A percentile compares a stretch with the other conserved stretches of the same genome.
phyloP scores from a whole-genome alignment of 2,329 filamentous ascomycete species.

The Diatrype stigma region DNA sequence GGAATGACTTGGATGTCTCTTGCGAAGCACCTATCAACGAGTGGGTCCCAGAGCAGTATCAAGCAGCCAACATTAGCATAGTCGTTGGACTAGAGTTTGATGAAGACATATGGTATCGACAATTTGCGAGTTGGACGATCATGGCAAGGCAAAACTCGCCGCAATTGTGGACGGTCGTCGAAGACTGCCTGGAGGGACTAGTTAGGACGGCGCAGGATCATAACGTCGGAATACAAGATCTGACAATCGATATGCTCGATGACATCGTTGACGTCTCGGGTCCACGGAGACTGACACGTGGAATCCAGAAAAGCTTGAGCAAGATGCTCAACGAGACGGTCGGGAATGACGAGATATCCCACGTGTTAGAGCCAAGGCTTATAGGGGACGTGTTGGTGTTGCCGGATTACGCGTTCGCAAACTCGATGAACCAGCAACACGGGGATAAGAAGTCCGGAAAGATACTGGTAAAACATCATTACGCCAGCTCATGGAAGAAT shows the following conservation, averaged over 20 bases:
- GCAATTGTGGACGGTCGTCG: constrained; percentile 23
- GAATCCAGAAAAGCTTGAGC: constrained; percentile 22
- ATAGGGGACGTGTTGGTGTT: constrained; percentile 20
- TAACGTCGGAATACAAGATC: constrained; percentile 11
- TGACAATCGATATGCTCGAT: constrained; percentile 19
- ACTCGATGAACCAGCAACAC: constrained; percentile 5
- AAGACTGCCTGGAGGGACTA: constrained; percentile 23
- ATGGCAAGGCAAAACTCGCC: constrained; percentile 20
- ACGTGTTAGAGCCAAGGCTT: constrained; percentile 21
- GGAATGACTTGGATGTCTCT: constrained; percentile 36
- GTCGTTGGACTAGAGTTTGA: constrained; percentile 38
- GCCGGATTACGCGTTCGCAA: constrained; percentile 6
- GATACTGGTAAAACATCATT: constrained; percentile 3
- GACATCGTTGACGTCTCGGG: constrained; percentile 28
- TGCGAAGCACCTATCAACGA: constrained; percentile 28
- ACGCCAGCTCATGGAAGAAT: constrained; percentile 7
- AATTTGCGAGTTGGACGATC: constrained; percentile 29
- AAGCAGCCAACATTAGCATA: constrained; percentile 19
- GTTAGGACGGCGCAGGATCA: constrained; percentile 8
- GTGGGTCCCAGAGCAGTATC: constrained; percentile 33
- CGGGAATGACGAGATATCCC: constrained; percentile 13
- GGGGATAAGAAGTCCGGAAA: constrained; percentile 4
- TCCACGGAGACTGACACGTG: constrained; percentile 21
- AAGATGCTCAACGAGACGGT: constrained; percentile 11
- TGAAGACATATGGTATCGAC: constrained; percentile 9